A percentile compares a stretch with the other conserved stretches of the same genome.
phyloP scores from a whole-genome alignment of 2,329 filamentous ascomycete species.

The Cladobotryum mycophilum region DNA sequence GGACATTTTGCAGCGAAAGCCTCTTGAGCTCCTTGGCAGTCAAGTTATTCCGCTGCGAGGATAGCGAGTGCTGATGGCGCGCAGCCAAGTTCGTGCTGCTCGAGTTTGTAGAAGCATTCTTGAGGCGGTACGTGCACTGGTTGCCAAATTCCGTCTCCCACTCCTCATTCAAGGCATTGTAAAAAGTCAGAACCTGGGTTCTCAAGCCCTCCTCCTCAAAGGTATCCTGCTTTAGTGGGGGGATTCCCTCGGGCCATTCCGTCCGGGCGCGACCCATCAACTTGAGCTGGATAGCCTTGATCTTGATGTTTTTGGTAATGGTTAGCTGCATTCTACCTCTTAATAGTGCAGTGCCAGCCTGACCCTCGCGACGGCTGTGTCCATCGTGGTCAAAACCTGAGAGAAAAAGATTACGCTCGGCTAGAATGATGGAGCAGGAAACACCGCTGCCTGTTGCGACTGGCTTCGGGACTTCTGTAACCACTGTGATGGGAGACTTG shows the following conservation, averaged over 20 bases:
- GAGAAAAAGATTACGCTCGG: slow-evolving; percentile 74
- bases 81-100: slow-evolving; percentile 27
- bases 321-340: slow-evolving; percentile 77
- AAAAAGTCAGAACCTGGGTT: slow-evolving; percentile 86
- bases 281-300: slow-evolving; percentile 84
- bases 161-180: slow-evolving; percentile 65
- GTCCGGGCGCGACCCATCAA: slow-evolving; percentile 81
- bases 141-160: slow-evolving; percentile 59
- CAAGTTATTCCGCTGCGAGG: slow-evolving; percentile 22
- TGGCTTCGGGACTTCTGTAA: slow-evolving; percentile 61
- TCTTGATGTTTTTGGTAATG: slow-evolving; percentile 83
- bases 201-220: slow-evolving; percentile 80
- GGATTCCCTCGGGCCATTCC: slow-evolving; percentile 95
- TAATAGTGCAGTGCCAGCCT: slow-evolving; percentile 73
- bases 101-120: slow-evolving; percentile 29
- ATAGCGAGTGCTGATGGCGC: slow-evolving; percentile 14
- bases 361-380: slow-evolving; percentile 41
- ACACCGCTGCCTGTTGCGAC: slow-evolving; percentile 74
- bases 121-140: slow-evolving; percentile 51
- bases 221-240: slow-evolving; percentile 75
- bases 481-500: slow-evolving; percentile 45
- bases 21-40: slow-evolving; percentile 52
- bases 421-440: slow-evolving; percentile 64
- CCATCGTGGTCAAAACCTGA: slow-evolving; percentile 72
- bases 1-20: slow-evolving; percentile 71